Percentiles rank a stretch among this genome's conserved stretches.
These are phyloP conservation scores for Wickerhamiella qilinensis DNA, from an alignment of 805 yeast genomes.

Conservation along the genomic window DNA sequence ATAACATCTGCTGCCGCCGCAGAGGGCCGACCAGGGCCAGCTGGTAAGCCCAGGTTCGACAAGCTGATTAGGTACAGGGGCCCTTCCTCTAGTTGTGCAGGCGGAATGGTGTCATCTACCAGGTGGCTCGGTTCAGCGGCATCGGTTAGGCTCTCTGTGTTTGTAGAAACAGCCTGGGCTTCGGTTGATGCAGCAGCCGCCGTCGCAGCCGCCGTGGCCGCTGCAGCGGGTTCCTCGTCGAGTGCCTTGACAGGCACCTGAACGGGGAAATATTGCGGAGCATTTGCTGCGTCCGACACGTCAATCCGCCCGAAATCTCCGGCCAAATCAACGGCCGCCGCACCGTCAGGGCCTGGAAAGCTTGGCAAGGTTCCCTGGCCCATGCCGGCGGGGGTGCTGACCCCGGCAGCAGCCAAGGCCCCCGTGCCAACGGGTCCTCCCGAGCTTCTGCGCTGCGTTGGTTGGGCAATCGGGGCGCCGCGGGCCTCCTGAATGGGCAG, in stretches of 20 bases:
- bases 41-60: neutral
- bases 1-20: conserved; percentile 5
- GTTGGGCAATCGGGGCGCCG: neutral
- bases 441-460: neutral
- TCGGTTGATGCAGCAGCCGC: no score
- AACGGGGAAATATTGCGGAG: conserved; percentile 11
- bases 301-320: conserved; percentile 5
- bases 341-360: neutral
- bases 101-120: conserved; percentile 20
- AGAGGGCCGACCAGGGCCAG: no score
- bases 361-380: neutral
- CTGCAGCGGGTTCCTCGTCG: neutral
- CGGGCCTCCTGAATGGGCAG: no score
- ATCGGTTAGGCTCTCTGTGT: no score
- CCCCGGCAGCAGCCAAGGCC: neutral
- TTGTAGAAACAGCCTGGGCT: no score
- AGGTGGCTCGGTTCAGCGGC: no score
- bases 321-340: neutral
- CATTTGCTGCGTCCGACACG: conserved; percentile 2
- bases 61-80: conserved; percentile 21
- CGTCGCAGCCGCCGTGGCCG: conserved; percentile 6
- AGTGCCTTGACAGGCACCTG: conserved; percentile 6
- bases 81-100: conserved; percentile 6
- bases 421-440: neutral
- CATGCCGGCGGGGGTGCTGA: conserved; percentile 5